phyloP scores from a whole-genome alignment of 2,329 filamentous ascomycete genomes.

The Ilyonectria robusta region DNA sequence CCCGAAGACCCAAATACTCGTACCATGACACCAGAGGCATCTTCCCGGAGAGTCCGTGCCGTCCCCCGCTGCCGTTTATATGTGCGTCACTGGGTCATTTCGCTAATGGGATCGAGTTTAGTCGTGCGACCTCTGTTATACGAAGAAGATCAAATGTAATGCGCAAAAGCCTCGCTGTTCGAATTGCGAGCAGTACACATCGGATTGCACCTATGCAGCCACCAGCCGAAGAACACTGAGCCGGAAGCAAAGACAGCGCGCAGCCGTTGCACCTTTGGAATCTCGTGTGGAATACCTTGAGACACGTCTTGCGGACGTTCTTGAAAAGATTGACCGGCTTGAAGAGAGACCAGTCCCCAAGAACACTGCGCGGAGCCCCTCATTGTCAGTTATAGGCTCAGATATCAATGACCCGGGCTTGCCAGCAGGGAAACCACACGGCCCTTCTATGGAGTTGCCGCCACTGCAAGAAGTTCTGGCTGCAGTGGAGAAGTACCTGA shows the following conservation, averaged over 20 bases:
- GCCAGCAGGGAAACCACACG: background rate
- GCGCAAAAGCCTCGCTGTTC: slow-evolving; percentile 21
- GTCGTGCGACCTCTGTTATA: slow-evolving; percentile 28
- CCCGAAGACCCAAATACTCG: too few species aligned
- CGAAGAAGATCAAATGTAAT: slow-evolving; percentile 25
- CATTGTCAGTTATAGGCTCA: too few species aligned
- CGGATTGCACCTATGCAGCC: background rate
- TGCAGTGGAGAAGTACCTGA: slow-evolving; percentile 33
- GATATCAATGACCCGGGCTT: too few species aligned
- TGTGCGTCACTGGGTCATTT: too few species aligned
- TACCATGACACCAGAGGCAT: too few species aligned
- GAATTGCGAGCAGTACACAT: slow-evolving; percentile 11
- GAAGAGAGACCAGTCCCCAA: too few species aligned
- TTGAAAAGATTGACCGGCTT: background rate
- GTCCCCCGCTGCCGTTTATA: too few species aligned
- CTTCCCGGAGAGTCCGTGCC: too few species aligned
- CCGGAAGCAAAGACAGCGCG: background rate
- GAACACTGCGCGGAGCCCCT: too few species aligned
- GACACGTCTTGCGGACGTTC: background rate
- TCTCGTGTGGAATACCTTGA: background rate
- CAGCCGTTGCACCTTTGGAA: background rate
- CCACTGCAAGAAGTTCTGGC: slow-evolving; percentile 16
- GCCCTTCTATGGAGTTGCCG: background rate
- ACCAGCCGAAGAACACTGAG: background rate
- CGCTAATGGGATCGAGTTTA: background rate